Conservation (phyloP, 2,329 filamentous ascomycete species). For the Ramularia endophylla region DNA sequence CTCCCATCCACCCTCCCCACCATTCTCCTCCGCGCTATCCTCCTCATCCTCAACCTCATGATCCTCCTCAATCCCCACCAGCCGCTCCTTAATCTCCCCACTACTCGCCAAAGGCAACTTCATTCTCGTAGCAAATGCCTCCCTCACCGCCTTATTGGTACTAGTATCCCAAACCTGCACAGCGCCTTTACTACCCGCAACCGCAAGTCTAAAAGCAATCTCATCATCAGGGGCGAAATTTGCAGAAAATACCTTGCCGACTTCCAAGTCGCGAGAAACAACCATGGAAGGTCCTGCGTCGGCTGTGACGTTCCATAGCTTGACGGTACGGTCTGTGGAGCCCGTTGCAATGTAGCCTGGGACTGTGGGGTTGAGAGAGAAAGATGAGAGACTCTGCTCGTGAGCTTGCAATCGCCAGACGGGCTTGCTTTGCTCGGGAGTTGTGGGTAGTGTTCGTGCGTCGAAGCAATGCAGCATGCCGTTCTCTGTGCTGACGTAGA, state of each 20-base stretch:
- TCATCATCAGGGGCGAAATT: slow-evolving; percentile 84
- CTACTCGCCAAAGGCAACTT: slow-evolving; percentile 44
- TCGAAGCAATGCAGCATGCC: slow-evolving; percentile 93
- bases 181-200: slow-evolving; percentile 88
- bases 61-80: slow-evolving; percentile 64
- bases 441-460: slow-evolving; percentile 66
- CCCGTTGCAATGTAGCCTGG: slow-evolving; percentile 92
- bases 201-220: slow-evolving; percentile 85
- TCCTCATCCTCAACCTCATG: slow-evolving; percentile 59
- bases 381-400: slow-evolving; percentile 83
- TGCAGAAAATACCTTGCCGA: slow-evolving; percentile 91
- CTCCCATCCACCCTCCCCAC: slow-evolving; percentile 31
- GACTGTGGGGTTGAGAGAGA: slow-evolving; percentile 84
- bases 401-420: slow-evolving; percentile 96
- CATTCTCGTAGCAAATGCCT: slow-evolving; percentile 71
- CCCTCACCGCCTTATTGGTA: slow-evolving; percentile 81
- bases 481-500: slow-evolving; percentile 87
- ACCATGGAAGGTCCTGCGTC: slow-evolving; percentile 81
- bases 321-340: slow-evolving; percentile 89
- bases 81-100: slow-evolving; percentile 63
- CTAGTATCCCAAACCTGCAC: slow-evolving; percentile 96
- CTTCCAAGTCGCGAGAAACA: slow-evolving; percentile 82
- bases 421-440: slow-evolving; percentile 70
- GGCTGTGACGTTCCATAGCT: slow-evolving; percentile 78
- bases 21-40: slow-evolving; percentile 47